These are phyloP conservation scores for Hortiboletus campestris DNA, from an alignment of 768 basidiomycete species.

Conservation along the genomic window DNA sequence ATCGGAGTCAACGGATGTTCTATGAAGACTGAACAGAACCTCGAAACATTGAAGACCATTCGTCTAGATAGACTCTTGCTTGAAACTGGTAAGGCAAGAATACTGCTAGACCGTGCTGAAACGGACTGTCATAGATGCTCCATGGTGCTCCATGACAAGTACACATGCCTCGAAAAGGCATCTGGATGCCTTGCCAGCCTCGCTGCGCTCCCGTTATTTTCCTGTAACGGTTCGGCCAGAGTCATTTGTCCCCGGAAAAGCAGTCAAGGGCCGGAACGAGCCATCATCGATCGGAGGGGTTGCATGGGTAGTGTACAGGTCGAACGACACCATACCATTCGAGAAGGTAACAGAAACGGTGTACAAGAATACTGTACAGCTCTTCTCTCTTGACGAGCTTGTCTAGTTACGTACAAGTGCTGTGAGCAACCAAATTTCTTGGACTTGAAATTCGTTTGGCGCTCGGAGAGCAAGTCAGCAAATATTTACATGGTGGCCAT, in stretches of 20 bases:
- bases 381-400: conserved; percentile 53
- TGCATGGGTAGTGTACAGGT: conserved; percentile 63
- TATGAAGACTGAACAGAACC: conserved; percentile 67
- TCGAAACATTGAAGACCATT: conserved; percentile 54
- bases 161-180: conserved; percentile 59
- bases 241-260: conserved; percentile 53
- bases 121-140: conserved; percentile 47
- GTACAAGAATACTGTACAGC: conserved; percentile 60
- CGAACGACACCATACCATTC: conserved; percentile 46
- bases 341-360: conserved; percentile 55
- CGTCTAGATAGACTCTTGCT: conserved; percentile 60
- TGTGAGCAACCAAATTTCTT: background rate
- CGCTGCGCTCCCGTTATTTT: conserved; percentile 48
- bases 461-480: background rate
- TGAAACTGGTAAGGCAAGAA: conserved; percentile 59
- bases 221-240: conserved; percentile 54
- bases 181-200: conserved; percentile 45
- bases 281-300: conserved; percentile 63
- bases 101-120: background rate
- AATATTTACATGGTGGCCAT: too few relatives aligned
- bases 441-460: background rate
- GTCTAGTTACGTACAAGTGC: conserved; percentile 16
- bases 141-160: conserved; percentile 70
- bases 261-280: conserved; percentile 79
- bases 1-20: conserved; percentile 72